Conservation (phyloP, 2,329 filamentous ascomycete genomes). For the Raffaelea albimanens region DNA sequence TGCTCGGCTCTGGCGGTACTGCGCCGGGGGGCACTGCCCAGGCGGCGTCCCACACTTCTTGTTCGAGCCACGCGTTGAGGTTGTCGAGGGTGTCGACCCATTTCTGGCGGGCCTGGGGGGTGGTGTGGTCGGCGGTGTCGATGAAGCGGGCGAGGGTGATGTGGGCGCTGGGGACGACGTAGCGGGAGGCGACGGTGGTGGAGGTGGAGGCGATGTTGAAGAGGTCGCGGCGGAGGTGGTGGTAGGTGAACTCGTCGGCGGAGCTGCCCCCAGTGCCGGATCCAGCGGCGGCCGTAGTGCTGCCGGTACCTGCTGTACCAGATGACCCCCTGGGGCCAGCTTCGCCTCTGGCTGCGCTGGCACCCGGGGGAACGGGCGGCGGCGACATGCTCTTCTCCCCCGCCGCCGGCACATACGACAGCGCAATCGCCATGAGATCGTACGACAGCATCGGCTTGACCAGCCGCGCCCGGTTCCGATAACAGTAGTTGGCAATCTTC, state of each 20-base stretch:
- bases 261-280: no score
- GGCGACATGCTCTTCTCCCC: slow-evolving; percentile 30
- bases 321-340: slow-evolving; percentile 13
- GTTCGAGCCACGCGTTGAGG: slow-evolving; percentile 66
- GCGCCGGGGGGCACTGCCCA: slow-evolving; percentile 4
- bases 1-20: slow-evolving; percentile 15
- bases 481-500: slow-evolving; percentile 55
- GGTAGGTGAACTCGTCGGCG: slow-evolving; percentile 71
- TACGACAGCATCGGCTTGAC: slow-evolving; percentile 77
- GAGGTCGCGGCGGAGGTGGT: slow-evolving; percentile 76
- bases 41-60: slow-evolving; percentile 56
- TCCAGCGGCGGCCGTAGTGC: no score
- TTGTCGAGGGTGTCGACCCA: slow-evolving; percentile 64
- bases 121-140: slow-evolving; percentile 52
- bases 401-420: slow-evolving; percentile 77
- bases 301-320: no score
- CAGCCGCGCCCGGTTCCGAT: slow-evolving; percentile 59
- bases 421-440: slow-evolving; percentile 73
- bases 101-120: slow-evolving; percentile 45
- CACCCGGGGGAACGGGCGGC: slow-evolving; percentile 26
- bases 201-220: slow-evolving; percentile 51
- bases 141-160: slow-evolving; percentile 81
- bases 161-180: slow-evolving; percentile 83
- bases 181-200: slow-evolving; percentile 65
- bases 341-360: slow-evolving; percentile 1